phyloP scores from a whole-genome alignment of 1,284 basidiomycete species.

The Cryptococcus hybrid region DNA sequence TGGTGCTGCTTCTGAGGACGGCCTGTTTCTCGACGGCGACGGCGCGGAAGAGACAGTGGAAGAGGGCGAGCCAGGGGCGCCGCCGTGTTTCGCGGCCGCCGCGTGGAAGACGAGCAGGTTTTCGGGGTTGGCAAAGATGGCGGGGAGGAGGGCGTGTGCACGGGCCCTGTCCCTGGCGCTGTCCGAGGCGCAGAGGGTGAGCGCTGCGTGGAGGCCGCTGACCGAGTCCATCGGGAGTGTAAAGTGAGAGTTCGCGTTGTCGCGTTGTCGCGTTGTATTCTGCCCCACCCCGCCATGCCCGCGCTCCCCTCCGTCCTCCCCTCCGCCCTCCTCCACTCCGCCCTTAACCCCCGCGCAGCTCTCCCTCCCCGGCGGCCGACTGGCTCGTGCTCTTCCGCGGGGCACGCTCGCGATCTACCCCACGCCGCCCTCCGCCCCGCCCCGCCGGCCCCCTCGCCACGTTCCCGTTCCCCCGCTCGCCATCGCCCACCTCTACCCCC shows the following conservation, averaged over 20 bases:
- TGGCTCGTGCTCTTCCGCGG: no score
- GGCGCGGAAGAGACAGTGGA: constrained; percentile 67
- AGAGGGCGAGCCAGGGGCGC: constrained; percentile 66
- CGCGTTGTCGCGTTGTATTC: no score
- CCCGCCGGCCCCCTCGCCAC: no score
- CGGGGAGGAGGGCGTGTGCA: constrained; percentile 60
- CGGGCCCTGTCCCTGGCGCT: constrained; percentile 72
- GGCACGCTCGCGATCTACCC: no score
- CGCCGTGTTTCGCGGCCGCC: constrained; percentile 50
- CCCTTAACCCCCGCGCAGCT: no score
- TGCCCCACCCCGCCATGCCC: no score
- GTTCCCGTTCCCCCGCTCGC: no score
- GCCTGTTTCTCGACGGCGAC: constrained; percentile 62
- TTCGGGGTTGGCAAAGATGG: constrained; percentile 60
- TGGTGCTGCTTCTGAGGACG: constrained; percentile 54
- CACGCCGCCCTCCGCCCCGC: no score
- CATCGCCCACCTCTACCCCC: no score
- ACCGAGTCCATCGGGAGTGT: constrained; percentile 20
- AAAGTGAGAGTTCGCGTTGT: no score
- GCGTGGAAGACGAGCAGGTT: constrained; percentile 54
- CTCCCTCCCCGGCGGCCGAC: no score
- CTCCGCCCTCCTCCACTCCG: no score
- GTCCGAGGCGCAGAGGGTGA: constrained; percentile 60
- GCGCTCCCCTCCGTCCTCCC: constrained; percentile 13
- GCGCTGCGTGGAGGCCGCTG: constrained; percentile 50